Conservation (phyloP, 805 yeast species). For the Candida chauliodis region DNA sequence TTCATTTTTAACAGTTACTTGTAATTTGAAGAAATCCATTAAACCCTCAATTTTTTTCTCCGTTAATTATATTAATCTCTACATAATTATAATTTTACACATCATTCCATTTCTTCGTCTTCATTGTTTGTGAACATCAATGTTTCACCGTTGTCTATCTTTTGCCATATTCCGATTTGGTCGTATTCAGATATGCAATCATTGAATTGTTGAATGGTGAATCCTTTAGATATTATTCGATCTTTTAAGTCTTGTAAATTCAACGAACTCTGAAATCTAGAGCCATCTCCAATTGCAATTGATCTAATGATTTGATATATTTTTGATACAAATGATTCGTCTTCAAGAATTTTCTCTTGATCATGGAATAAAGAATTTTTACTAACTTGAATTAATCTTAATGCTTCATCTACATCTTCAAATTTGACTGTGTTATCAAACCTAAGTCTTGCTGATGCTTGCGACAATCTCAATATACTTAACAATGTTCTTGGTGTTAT, state of each 20-base stretch:
- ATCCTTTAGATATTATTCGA: slow-evolving; percentile 75
- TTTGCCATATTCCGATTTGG: slow-evolving; percentile 70
- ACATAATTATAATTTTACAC: slow-evolving; percentile 8
- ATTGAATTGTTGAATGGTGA: slow-evolving; percentile 71
- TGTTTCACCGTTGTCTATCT: slow-evolving; percentile 64
- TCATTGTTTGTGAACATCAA: slow-evolving; percentile 52
- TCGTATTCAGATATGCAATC: slow-evolving; percentile 75
- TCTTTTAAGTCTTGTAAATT: slow-evolving; percentile 52
- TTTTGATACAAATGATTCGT: slow-evolving; percentile 61
- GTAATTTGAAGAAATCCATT: slow-evolving; percentile 4
- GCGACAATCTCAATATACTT: slow-evolving; percentile 88
- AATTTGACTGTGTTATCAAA: slow-evolving; percentile 66
- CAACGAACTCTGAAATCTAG: slow-evolving; percentile 24
- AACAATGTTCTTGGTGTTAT: slow-evolving; percentile 93
- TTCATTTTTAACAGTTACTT: slow-evolving; percentile 20
- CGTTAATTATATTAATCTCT: too few species aligned
- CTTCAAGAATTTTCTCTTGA: slow-evolving; percentile 48
- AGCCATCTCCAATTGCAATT: slow-evolving; percentile 42
- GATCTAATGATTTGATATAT: slow-evolving; percentile 69
- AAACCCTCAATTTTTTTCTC: slow-evolving; percentile 1
- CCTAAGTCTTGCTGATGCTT: slow-evolving; percentile 88
- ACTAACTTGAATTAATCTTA: slow-evolving; percentile 82
- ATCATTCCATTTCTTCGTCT: slow-evolving; percentile 20
- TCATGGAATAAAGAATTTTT: slow-evolving; percentile 71
- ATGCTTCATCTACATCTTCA: slow-evolving; percentile 93